Evolutionary conservation across 2,329 filamentous ascomycete species (phyloP).

Genomic region (Clonostachys byssicola): DNA sequence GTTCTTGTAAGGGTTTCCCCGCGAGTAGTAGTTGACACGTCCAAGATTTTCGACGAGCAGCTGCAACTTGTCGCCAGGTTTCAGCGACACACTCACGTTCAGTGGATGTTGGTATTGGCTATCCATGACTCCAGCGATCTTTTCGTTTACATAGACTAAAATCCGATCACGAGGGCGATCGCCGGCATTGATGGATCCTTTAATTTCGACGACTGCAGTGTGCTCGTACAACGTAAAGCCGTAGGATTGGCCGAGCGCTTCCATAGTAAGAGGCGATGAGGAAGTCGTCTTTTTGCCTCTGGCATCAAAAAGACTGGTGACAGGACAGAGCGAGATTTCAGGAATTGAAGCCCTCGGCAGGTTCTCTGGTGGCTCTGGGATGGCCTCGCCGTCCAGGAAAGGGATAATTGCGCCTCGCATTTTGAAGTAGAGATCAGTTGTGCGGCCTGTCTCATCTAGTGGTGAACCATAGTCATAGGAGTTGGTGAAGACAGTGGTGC

Average conservation of each 20-base stretch:
- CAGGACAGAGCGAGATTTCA: too few relatives aligned
- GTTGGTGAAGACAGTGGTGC: slow-evolving; percentile 30
- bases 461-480: slow-evolving; percentile 48
- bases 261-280: slow-evolving; percentile 33
- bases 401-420: too few relatives aligned
- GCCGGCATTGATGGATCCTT: slow-evolving; percentile 30
- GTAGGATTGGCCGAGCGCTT: slow-evolving; percentile 35
- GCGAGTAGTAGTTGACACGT: slow-evolving; percentile 28
- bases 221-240: slow-evolving; percentile 39
- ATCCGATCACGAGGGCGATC: slow-evolving; percentile 39
- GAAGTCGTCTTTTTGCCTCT: not conserved
- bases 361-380: too few relatives aligned
- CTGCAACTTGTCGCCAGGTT: slow-evolving; percentile 30
- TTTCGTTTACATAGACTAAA: slow-evolving; percentile 39
- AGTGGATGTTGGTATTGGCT: slow-evolving; percentile 32
- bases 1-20: slow-evolving; percentile 16
- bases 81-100: slow-evolving; percentile 27
- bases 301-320: too few relatives aligned
- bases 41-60: slow-evolving; percentile 47
- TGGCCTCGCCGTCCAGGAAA: too few relatives aligned
- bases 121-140: slow-evolving; percentile 37
- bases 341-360: too few relatives aligned
- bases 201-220: slow-evolving; percentile 11
- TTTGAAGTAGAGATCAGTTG: slow-evolving; percentile 25
- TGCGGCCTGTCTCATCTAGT: slow-evolving; percentile 42